Base-by-base conservation (phyloP, 2,329 filamentous ascomycete species). In the Botryotinia globosa region DNA sequence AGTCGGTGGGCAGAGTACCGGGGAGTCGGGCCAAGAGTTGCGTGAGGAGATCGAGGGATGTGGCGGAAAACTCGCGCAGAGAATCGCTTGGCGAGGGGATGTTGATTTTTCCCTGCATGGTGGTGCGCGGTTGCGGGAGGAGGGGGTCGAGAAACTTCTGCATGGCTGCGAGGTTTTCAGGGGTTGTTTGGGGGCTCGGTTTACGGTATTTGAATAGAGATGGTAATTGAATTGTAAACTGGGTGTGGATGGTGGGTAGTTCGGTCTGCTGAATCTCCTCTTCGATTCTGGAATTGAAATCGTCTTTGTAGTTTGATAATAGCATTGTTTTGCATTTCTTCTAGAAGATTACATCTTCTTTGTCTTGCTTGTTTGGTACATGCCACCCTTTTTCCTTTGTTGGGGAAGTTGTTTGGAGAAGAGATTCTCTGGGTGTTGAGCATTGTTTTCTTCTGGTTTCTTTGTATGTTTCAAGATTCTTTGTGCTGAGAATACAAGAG, bases 1-100 rank as follows among this genome's bases (percentile, higher is more conserved):
- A 20, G 42, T 59, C 25, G 37, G 68, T 54, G 8, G 71, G 67
- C 1, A 16, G 9, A 8, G 20, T 48, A 14, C 42, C 56, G 0
- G 68, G 69, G 9, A 42, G 18, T 8, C 73, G 65, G 9, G 45
- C 39, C 29, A 78, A 74, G 29, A 77, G 72, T 54, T 72, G 65
- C 4, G 77, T 62, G 3, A 76, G 71, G 3, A 69, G 16, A 22
- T 67, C 54, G 29, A 65, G 42, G 44, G 65, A 61, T 54, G 37
- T 18, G 4, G 20, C 2, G 20, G 68, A 48, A 45, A 71, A 70
- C 34, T 59, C 72, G 68, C 39, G 37, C 29, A 75, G 70, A 25
- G 16, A 22, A 39, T 42, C 51, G n/a, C 5, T 69, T 29, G 66
- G 66, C 4, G 7, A 44, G 7, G 66, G 66, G 20, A 29, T 67